Conservation (phyloP, 169 alveolate species). For the Cyclospora cayetanensis region DNA sequence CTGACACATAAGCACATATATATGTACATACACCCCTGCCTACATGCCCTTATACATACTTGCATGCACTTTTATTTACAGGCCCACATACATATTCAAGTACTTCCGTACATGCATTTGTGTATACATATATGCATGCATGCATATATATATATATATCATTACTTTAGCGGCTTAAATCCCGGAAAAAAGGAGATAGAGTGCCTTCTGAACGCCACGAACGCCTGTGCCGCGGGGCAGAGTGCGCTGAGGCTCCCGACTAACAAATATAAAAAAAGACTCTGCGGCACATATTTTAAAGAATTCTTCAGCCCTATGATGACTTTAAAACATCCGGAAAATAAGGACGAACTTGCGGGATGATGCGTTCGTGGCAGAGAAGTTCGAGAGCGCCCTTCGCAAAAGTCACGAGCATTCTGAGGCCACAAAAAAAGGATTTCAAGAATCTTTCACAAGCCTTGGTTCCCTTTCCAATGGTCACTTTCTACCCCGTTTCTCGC, state of each 20-base stretch:
- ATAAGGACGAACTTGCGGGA: slow-evolving; percentile 41
- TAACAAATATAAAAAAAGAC: neutral
- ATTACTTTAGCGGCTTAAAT: neutral
- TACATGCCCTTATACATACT: neutral
- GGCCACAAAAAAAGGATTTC: too few species aligned
- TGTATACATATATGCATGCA: neutral
- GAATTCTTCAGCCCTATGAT: neutral
- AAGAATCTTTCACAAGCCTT: too few species aligned
- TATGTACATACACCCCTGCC: neutral
- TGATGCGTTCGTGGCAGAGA: slow-evolving; percentile 79
- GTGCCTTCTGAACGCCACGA: neutral
- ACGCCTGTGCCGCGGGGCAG: neutral
- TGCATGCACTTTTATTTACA: neutral
- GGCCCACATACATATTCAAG: too few species aligned
- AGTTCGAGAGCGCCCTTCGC: slow-evolving; percentile 88
- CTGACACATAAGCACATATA: slow-evolving; percentile 75
- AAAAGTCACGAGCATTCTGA: slow-evolving; percentile 77
- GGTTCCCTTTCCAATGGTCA: too few species aligned
- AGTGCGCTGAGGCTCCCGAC: neutral
- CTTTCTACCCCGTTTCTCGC: too few species aligned
- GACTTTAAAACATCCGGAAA: neutral
- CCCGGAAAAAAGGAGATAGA: neutral
- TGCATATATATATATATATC: neutral
- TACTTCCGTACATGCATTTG: too few species aligned
- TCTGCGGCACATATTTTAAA: neutral